These are phyloP conservation scores for Tricholoma sp. DNA, from an alignment of 768 basidiomycete genomes.

Conservation along the genomic window DNA sequence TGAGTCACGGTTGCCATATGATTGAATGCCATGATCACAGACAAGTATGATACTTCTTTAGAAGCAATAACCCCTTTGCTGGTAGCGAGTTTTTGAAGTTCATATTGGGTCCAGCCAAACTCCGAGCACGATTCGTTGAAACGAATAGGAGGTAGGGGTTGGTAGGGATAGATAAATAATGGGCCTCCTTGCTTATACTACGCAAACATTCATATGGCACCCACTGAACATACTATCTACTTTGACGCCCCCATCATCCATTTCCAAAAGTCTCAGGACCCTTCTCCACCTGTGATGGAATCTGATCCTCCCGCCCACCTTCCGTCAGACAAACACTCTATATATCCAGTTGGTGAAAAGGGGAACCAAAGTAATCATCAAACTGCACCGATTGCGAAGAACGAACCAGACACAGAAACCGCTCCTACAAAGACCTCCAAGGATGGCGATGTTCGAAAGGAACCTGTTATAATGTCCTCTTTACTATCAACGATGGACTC, in stretches of 20 bases:
- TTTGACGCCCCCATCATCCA: slow-evolving; percentile 39
- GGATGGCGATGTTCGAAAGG: not conserved
- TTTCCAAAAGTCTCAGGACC: slow-evolving; percentile 2
- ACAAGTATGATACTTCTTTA: no score
- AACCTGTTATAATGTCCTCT: not conserved
- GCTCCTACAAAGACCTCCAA: not conserved
- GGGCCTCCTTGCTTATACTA: not conserved
- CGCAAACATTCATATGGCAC: slow-evolving; percentile 1
- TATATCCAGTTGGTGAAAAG: not conserved
- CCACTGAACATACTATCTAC: slow-evolving; percentile 30
- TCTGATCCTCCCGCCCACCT: not conserved
- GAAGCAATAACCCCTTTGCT: no score
- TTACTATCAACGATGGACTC: not conserved
- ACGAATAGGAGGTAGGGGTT: not conserved
- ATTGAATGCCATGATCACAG: no score
- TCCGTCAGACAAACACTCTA: not conserved
- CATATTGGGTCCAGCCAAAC: no score
- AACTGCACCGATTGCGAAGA: not conserved
- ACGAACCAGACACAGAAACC: not conserved
- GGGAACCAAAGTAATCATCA: not conserved
- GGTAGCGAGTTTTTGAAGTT: not conserved
- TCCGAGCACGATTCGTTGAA: no score
- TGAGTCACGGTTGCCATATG: no score
- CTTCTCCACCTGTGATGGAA: not conserved
- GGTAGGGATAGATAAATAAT: not conserved